Base-by-base conservation (phyloP, 352 stramenopile species). In the Phytopythium ostracodes region DNA sequence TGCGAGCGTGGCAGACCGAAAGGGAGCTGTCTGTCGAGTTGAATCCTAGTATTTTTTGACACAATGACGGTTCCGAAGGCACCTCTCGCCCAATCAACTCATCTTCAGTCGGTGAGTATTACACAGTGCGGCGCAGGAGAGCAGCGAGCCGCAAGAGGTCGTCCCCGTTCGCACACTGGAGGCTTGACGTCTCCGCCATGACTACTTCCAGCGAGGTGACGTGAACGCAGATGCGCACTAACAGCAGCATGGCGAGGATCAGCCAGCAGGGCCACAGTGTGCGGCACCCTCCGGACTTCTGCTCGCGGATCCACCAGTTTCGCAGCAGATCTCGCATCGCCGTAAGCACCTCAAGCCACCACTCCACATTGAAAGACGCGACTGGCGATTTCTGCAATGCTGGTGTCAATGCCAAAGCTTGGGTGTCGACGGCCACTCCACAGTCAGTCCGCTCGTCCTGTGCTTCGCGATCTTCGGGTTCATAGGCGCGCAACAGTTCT, bases 211-310 rank as follows among this genome's bases (percentile, higher is more conserved):
- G 35, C 17, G 53, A 33, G 31, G 50, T 27, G 46, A 53, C 29
- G 43, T 53, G 40, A 17, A 53, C n/a, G 56, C 25, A 61, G 18
- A 61, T 61, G 7, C 43, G 56, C 20, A 40, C 24, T 18, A 53
- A 11, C 11, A 53, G 20, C 15, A 58, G 25, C 24, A 36, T 22
- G 31, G 31, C 31, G 40, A 61, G 25, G 17, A 51, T 12, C 20
- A 61, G 12, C 38, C 43, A 54, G 51, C 27, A 42, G 18, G 52
- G 52, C 35, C 42, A 35, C 27, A 58, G 50, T 24, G 40, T 54
- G 36, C 40, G 47, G 8, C 31, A 44, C 10, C 36, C 36, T 4
- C 14, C 20, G 25, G 55, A 27, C 49, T 49, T 22, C 2, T 35
- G 14, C 24, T 59, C 52, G 10, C 20, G 29, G 10, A 20, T 8